Conservation (phyloP, 2,329 filamentous ascomycete genomes). For the Scedosporium boydii region DNA sequence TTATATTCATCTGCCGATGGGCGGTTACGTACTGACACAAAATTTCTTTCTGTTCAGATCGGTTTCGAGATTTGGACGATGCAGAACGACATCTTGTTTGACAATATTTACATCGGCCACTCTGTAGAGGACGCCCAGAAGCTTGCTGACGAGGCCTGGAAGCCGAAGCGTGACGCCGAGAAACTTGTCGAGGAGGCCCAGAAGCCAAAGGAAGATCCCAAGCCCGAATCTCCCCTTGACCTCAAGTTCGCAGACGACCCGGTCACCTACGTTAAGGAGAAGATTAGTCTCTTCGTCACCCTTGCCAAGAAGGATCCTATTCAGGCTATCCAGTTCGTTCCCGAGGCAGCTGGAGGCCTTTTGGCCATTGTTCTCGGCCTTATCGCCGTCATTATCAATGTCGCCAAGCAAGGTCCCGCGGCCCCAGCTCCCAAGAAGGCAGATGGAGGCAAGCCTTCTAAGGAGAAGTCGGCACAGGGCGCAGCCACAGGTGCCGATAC, state of each 20-base stretch:
- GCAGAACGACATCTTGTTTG: constrained; percentile 97
- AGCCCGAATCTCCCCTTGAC: constrained; percentile 62
- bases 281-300: constrained; percentile 81
- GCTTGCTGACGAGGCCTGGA: constrained; percentile 81
- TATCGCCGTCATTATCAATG: constrained; percentile 58
- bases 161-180: constrained; percentile 78
- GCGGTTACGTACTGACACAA: constrained; percentile 1
- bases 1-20: constrained; percentile 27
- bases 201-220: constrained; percentile 64
- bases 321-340: constrained; percentile 78
- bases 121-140: constrained; percentile 86
- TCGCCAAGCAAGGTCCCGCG: constrained; percentile 55
- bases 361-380: constrained; percentile 61
- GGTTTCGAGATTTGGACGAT: constrained; percentile 99
- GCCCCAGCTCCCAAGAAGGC: constrained; percentile 65
- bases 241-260: constrained; percentile 89
- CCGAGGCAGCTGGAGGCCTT: constrained; percentile 78
- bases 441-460: constrained; percentile 55
- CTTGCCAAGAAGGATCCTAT: constrained; percentile 75
- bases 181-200: constrained; percentile 67
- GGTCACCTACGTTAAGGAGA: constrained; percentile 79
- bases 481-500: constrained; percentile 56
- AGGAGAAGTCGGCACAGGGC: constrained; percentile 52
- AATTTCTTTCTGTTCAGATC: constrained; percentile 48
- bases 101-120: constrained; percentile 99